phyloP scores from a whole-genome alignment of 305 asterid species.

The Petunia hybrid region DNA sequence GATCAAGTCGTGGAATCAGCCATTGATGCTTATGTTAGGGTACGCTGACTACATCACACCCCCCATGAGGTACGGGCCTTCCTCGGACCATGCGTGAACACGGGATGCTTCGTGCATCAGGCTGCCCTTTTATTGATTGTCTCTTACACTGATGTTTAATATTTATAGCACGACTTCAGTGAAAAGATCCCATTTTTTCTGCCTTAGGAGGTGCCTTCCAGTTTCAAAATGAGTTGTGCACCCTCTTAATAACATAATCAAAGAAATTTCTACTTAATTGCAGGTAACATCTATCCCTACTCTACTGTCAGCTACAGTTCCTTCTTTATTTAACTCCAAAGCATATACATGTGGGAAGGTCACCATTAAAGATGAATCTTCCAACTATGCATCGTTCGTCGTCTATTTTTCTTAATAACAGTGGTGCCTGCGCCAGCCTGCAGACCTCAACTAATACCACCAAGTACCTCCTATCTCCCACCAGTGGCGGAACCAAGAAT shows the following conservation, averaged over 20 bases:
- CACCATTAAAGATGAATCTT: neutral
- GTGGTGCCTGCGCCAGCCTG: too few species aligned
- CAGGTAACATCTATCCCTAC: neutral
- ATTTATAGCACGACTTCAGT: neutral
- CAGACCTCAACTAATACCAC: too few species aligned
- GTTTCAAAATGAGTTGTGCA: neutral
- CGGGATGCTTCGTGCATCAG: too few species aligned
- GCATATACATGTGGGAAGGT: neutral
- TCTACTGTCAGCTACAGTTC: neutral
- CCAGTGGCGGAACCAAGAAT: too few species aligned
- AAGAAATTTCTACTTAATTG: neutral
- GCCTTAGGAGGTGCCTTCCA: neutral
- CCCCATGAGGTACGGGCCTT: too few species aligned
- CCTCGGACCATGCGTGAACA: too few species aligned
- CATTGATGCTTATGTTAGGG: too few species aligned
- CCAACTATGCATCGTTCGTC: neutral
- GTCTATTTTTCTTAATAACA: neutral
- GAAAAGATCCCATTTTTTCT: neutral
- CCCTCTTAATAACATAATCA: neutral
- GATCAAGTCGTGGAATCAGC: too few species aligned
- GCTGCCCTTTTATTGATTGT: neutral
- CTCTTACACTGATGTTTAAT: neutral
- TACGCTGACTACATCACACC: too few species aligned
- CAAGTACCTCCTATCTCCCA: too few species aligned
- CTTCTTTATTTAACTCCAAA: neutral